Evolutionary conservation across 1,139 yeast genomes (phyloP), one percentile per base, ranked within the genome.

Genomic region (Lodderomyces orthopsilosis): DNA sequence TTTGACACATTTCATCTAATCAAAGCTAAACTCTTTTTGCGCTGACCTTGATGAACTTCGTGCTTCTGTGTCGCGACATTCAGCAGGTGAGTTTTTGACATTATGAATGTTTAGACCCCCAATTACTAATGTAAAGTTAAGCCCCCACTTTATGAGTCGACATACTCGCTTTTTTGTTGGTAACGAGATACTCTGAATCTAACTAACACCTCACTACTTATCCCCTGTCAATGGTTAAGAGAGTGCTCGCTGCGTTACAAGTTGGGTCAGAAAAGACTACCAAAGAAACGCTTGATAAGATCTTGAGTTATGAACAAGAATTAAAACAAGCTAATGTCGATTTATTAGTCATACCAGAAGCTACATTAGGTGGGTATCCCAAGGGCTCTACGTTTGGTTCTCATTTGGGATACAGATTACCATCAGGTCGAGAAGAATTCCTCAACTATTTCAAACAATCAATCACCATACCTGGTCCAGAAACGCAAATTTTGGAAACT

Each of bases 161-260:
- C n/a, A n/a, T n/a, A n/a, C n/a, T n/a, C n/a, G n/a, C n/a, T n/a
- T n/a, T n/a, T n/a, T n/a, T n/a, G n/a, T n/a, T n/a, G n/a, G n/a
- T n/a, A n/a, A n/a, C n/a, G n/a, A n/a, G n/a, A n/a, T n/a, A n/a
- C n/a, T n/a, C n/a, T n/a, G n/a, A n/a, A n/a, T n/a, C n/a, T n/a
- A n/a, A n/a, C n/a, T n/a, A n/a, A n/a, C n/a, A n/a, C n/a, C n/a
- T n/a, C n/a, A n/a, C n/a, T n/a, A n/a, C n/a, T n/a, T n/a, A n/a
- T n/a, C n/a, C n/a, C n/a, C n/a, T n/a, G n/a, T n/a, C n/a, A 13
- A 27, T 27, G 32, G 32, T 27, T 27, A 27, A 27, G 9, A n/a
- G 17, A 27, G 32, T 27, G n/a, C 32, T 27, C n/a, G 32, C 32
- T 27, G 32, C 32, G 9, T 27, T 27, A 27, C 32, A 27, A 27